phyloP scores from a whole-genome alignment of 805 yeast species.

The Starmerella stigmatis region DNA sequence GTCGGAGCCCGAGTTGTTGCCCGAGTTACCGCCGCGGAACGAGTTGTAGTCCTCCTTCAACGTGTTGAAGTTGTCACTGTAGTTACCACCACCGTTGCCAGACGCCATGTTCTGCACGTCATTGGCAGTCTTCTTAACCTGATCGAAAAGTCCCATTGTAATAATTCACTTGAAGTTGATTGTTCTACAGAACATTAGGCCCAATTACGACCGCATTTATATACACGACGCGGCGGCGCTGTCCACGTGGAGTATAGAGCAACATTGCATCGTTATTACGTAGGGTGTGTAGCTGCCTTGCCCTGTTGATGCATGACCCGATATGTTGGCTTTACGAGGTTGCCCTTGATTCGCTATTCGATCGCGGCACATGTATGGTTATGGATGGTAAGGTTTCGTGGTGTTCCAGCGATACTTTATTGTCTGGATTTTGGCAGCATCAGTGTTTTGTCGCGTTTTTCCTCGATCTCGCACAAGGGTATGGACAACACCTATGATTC shows the following conservation, averaged over 20 bases:
- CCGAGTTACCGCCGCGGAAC: constrained; percentile 25
- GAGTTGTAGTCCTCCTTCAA: not conserved
- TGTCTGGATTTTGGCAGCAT: too few relatives aligned
- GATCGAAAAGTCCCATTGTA: constrained; percentile 23
- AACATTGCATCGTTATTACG: not conserved
- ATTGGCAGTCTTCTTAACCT: constrained; percentile 17
- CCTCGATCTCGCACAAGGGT: too few relatives aligned
- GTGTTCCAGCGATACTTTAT: too few relatives aligned
- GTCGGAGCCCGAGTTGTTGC: constrained; percentile 29
- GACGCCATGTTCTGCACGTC: constrained; percentile 12
- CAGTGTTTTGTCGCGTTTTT: too few relatives aligned
- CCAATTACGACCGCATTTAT: too few relatives aligned
- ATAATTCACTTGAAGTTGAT: not conserved
- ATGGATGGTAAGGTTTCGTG: too few relatives aligned
- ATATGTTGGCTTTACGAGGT: too few relatives aligned
- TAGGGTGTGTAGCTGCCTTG: not conserved
- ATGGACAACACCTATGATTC: too few relatives aligned
- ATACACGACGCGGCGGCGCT: not conserved
- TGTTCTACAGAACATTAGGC: not conserved
- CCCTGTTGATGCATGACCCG: not conserved
- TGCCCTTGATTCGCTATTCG: too few relatives aligned
- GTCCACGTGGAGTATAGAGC: constrained; percentile 5
- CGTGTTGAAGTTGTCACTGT: constrained; percentile 14
- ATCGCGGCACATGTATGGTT: too few relatives aligned
- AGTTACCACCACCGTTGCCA: constrained; percentile 9